phyloP scores from a whole-genome alignment of 805 yeast genomes.

The Tetrapisispora pingtungensis region DNA sequence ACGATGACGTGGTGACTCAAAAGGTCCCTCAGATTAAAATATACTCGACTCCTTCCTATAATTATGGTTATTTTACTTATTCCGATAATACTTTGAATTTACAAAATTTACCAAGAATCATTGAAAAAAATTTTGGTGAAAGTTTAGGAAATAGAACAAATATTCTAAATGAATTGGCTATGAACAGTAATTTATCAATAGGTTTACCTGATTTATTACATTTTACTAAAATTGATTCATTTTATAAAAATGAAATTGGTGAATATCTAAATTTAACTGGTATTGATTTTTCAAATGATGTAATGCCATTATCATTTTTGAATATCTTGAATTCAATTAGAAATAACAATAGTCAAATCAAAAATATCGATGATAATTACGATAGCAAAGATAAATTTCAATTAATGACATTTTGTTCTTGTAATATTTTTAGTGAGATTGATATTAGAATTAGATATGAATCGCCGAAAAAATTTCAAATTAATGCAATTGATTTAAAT shows the following conservation, averaged over 20 bases:
- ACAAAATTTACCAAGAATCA: slow-evolving; percentile 20
- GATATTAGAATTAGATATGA: slow-evolving; percentile 61
- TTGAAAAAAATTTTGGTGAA: slow-evolving; percentile 26
- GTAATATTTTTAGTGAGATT: slow-evolving; percentile 60
- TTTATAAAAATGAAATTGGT: slow-evolving; percentile 37
- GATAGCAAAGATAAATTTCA: slow-evolving; percentile 8
- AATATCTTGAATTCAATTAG: slow-evolving; percentile 29
- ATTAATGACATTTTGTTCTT: slow-evolving; percentile 48
- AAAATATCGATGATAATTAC: slow-evolving; percentile 5
- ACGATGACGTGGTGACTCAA: too few species aligned
- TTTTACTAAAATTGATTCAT: slow-evolving; percentile 35
- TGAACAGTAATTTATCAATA: slow-evolving; percentile 31
- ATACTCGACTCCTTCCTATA: not conserved
- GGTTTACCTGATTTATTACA: slow-evolving; percentile 66
- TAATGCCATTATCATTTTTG: slow-evolving; percentile 40
- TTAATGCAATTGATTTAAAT: slow-evolving; percentile 23
- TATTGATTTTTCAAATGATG: slow-evolving; percentile 35
- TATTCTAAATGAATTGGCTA: slow-evolving; percentile 11
- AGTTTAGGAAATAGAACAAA: slow-evolving; percentile 22
- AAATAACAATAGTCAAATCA: slow-evolving; percentile 10
- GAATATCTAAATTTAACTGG: slow-evolving; percentile 42
- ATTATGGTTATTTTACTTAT: not conserved
- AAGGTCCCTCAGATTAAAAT: not conserved
- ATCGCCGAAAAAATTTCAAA: slow-evolving; percentile 25
- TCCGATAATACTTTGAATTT: slow-evolving; percentile 1